phyloP scores from a whole-genome alignment of 2,329 filamentous ascomycete species.

The Xylariales sp. region DNA sequence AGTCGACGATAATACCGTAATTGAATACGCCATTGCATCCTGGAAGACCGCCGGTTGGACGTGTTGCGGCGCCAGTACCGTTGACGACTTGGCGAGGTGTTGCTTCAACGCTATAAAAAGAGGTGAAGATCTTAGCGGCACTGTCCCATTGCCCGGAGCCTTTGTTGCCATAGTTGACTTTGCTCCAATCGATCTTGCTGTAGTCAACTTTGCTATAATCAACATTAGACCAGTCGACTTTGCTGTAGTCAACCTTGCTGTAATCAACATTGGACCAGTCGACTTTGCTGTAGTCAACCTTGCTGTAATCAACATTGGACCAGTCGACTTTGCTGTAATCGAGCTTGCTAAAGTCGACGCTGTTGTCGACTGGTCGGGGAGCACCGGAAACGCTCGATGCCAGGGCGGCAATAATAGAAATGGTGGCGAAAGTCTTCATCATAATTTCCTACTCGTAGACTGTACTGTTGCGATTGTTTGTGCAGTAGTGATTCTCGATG shows the following conservation, averaged over 20 bases:
- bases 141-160: slow-evolving; percentile 1
- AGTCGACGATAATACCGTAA: slow-evolving; percentile 46
- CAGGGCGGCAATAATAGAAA: not conserved
- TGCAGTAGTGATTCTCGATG: too few species aligned
- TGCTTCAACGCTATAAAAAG: slow-evolving; percentile 42
- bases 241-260: slow-evolving; percentile 1
- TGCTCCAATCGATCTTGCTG: slow-evolving; percentile 2
- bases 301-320: slow-evolving; percentile 1
- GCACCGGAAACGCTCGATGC: not conserved
- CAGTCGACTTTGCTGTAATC: not conserved
- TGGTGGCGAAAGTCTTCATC: not conserved
- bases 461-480: too few species aligned
- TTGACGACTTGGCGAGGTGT: slow-evolving; percentile 46
- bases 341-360: not conserved
- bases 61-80: slow-evolving; percentile 23
- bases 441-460: not conserved
- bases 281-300: slow-evolving; percentile 1
- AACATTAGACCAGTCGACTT: slow-evolving; percentile 2
- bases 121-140: slow-evolving; percentile 35
- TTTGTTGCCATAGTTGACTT: slow-evolving; percentile 1
- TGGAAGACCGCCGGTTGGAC: slow-evolving; percentile 32
- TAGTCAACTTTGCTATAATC: slow-evolving; percentile 1
- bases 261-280: slow-evolving; percentile 6
- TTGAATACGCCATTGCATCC: slow-evolving; percentile 45
- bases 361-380: slow-evolving; percentile 1